Percentiles rank a stretch among this genome's conserved stretches.
These are phyloP conservation scores for Geotrichum bryndzae DNA, from an alignment of 1,139 yeast genomes.

Conservation along the genomic window DNA sequence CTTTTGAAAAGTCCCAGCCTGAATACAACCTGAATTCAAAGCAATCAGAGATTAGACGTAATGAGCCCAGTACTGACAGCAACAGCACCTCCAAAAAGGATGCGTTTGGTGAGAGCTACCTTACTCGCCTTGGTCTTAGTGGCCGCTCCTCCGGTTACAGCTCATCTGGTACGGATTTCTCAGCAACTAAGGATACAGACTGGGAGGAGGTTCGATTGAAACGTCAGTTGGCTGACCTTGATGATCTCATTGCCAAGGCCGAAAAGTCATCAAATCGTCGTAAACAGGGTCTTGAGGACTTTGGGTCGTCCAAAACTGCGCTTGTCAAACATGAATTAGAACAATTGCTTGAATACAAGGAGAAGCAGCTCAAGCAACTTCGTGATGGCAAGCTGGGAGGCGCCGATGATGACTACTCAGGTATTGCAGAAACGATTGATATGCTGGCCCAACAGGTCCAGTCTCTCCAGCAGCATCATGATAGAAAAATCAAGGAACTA, in stretches of 20 bases:
- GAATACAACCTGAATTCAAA: constrained; percentile 59
- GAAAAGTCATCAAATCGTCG: constrained; percentile 46
- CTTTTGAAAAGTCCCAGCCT: constrained; percentile 81
- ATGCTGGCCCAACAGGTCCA: constrained; percentile 60
- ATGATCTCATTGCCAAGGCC: constrained; percentile 53
- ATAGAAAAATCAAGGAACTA: constrained; percentile 48
- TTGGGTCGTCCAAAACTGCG: constrained; percentile 38
- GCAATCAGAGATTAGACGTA: constrained; percentile 40
- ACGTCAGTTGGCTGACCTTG: constrained; percentile 71
- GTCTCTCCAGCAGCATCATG: constrained; percentile 52
- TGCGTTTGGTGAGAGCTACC: constrained; percentile 45
- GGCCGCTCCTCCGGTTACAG: constrained; percentile 34
- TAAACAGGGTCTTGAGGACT: constrained; percentile 40
- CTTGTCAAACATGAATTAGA: constrained; percentile 68
- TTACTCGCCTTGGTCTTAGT: constrained; percentile 42
- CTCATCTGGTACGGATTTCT: constrained; percentile 67
- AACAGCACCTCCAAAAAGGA: constrained; percentile 35
- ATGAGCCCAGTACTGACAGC: constrained; percentile 14
- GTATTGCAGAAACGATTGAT: constrained; percentile 46
- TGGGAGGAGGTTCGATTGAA: constrained; percentile 86
- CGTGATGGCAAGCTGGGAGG: constrained; percentile 23
- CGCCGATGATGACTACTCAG: constrained; percentile 17
- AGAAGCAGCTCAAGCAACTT: constrained; percentile 41
- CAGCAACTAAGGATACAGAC: constrained; percentile 65
- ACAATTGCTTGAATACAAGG: constrained; percentile 71